Evolutionary conservation across 768 basidiomycete genomes (phyloP).

Genomic region (Arthromyces matolae): DNA sequence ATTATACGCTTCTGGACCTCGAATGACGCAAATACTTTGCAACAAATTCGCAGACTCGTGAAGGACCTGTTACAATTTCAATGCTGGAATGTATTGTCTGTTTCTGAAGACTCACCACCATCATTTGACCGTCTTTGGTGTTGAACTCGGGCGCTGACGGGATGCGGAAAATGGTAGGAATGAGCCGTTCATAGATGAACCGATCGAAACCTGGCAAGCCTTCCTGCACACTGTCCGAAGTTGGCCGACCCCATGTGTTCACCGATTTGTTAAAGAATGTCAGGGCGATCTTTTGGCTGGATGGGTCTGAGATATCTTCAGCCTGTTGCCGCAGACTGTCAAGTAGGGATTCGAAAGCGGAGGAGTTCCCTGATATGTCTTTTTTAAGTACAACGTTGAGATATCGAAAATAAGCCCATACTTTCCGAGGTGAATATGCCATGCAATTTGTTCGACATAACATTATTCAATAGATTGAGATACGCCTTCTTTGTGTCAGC

Average conservation of each 20-base stretch:
- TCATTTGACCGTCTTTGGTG: conserved; percentile 82
- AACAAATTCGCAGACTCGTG: conserved; percentile 86
- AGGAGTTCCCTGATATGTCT: conserved; percentile 32
- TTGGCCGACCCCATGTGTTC: conserved; percentile 61
- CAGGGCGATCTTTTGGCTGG: conserved; percentile 76
- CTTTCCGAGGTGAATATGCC: conserved; percentile 85
- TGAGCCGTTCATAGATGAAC: conserved; percentile 83
- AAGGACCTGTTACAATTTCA: conserved; percentile 55
- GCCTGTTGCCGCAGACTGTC: conserved; percentile 70
- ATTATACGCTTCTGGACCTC: conserved; percentile 79
- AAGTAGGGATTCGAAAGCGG: conserved; percentile 74
- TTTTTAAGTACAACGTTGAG: background rate
- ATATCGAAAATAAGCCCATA: conserved; percentile 34
- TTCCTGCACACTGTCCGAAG: conserved; percentile 35
- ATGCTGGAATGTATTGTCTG: background rate
- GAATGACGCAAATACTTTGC: conserved; percentile 69
- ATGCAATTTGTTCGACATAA: conserved; percentile 80
- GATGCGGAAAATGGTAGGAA: conserved; percentile 81
- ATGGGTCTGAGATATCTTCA: conserved; percentile 71
- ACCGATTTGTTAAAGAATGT: conserved; percentile 71
- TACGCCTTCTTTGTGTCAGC: conserved; percentile 86
- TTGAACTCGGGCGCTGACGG: conserved; percentile 79
- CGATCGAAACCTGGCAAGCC: conserved; percentile 86
- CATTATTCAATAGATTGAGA: conserved; percentile 72
- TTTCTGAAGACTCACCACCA: conserved; percentile 59